These are phyloP conservation scores for Epichloe festucae DNA, from an alignment of 2,329 filamentous ascomycete species.

Conservation along the genomic window DNA sequence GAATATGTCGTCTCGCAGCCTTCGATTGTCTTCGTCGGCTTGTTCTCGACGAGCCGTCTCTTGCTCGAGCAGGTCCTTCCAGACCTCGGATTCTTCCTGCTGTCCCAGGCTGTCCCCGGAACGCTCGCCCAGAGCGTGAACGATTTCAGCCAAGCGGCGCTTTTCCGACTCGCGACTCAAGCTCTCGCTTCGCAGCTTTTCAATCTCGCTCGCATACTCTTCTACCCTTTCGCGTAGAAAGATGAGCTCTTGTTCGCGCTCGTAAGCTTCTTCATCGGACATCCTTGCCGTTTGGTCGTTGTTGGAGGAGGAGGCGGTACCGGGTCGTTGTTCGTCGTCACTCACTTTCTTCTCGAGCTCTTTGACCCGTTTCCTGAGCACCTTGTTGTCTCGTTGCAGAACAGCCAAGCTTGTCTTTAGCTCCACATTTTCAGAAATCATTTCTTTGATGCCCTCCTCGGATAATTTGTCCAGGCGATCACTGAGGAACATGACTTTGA, in stretches of 20 bases:
- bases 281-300: conserved; percentile 43
- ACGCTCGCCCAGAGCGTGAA: conserved; percentile 41
- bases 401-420: conserved; percentile 82
- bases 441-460: conserved; percentile 92
- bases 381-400: conserved; percentile 81
- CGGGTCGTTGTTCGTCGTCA: conserved; percentile 49
- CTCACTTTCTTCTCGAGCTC: conserved; percentile 74
- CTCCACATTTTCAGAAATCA: conserved; percentile 95
- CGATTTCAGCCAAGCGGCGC: conserved; percentile 69
- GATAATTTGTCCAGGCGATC: conserved; percentile 86
- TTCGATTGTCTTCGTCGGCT: conserved; percentile 76
- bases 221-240: conserved; percentile 79
- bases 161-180: conserved; percentile 74
- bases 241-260: conserved; percentile 73
- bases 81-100: conserved; percentile 66
- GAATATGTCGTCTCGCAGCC: conserved; percentile 71
- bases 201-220: conserved; percentile 70
- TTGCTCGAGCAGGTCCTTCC: conserved; percentile 87
- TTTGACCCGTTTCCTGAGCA: conserved; percentile 65
- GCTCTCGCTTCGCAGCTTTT: conserved; percentile 66
- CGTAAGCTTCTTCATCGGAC: conserved; percentile 47
- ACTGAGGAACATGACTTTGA: conserved; percentile 94
- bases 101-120: conserved; percentile 36
- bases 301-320: conserved; percentile 49
- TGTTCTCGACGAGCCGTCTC: conserved; percentile 84